These are phyloP conservation scores for Microcyclospora pomicola DNA, from an alignment of 2,329 filamentous ascomycete genomes.

Conservation along the genomic window DNA sequence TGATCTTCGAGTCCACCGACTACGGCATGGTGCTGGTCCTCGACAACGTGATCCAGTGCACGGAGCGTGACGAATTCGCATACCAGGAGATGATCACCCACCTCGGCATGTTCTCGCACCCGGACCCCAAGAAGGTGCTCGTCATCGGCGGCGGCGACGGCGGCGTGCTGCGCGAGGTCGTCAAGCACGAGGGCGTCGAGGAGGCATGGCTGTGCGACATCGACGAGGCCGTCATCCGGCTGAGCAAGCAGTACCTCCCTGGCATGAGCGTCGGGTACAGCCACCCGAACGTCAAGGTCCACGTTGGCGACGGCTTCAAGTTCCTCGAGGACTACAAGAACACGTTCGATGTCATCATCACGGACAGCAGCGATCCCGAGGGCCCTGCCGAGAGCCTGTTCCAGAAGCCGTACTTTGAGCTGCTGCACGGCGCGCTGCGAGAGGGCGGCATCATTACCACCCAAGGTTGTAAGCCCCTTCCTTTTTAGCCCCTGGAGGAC, in stretches of 20 bases:
- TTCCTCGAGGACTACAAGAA: conserved; percentile 95
- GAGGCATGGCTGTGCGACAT: conserved; percentile 96
- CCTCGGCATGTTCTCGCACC: conserved; percentile 96
- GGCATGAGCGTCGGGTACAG: conserved; percentile 82
- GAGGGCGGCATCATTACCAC: conserved; percentile 98
- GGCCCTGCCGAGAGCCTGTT: conserved; percentile 92
- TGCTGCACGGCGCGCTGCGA: conserved; percentile 75
- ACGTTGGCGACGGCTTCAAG: conserved; percentile 96
- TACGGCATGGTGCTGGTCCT: conserved; percentile 92
- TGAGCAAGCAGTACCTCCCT: conserved; percentile 96
- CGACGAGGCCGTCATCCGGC: conserved; percentile 95
- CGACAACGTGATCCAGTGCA: conserved; percentile 98
- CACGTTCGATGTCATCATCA: conserved; percentile 98
- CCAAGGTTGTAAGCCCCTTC: conserved; percentile 94
- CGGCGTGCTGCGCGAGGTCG: conserved; percentile 91
- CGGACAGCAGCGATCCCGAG: conserved; percentile 93
- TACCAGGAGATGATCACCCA: conserved; percentile 99
- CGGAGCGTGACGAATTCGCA: conserved; percentile 96
- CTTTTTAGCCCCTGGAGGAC: background rate
- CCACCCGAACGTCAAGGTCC: conserved; percentile 83
- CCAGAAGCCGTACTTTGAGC: conserved; percentile 97
- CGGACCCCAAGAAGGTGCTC: conserved; percentile 93
- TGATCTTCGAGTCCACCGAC: conserved; percentile 97
- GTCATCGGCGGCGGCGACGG: conserved; percentile 97
- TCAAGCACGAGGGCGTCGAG: conserved; percentile 97